Base-by-base conservation (phyloP, 2,329 filamentous ascomycete species). In the Apiospora marii region DNA sequence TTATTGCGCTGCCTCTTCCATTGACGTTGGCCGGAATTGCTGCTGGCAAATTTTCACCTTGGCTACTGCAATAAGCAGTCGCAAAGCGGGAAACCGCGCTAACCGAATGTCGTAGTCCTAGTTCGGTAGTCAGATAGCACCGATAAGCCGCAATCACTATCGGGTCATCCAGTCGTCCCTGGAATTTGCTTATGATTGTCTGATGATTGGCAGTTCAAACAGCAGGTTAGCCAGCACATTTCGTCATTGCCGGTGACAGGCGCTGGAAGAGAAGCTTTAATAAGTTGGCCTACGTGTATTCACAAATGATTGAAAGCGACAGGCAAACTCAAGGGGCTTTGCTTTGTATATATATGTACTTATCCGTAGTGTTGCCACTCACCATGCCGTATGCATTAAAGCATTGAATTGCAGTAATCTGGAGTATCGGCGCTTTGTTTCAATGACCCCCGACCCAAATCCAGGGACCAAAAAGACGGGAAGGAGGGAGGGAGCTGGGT, bases 1-100 rank as follows among this genome's bases (percentile, higher is more conserved):
- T 70, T 46, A 61, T 67, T 27, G 67, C 61, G 64, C 30, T 64
- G 44, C 27, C 70, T 70, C 68, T 48, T 69, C 44, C 44, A 69
- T 49, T 69, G 67, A 48, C 67, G 67, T 69, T 49, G 27, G 44
- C 67, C 44, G 67, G 67, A 69, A 69, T 64, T 64, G 58, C 58
- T 64, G 58, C 58, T 64, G 58, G 58, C 58, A 64, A 64, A 64
- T 64, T 64, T 64, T 64, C 58, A 64, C 58, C 58, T 64, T 64
- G 58, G 58, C 58, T 64, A 64, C 34, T 64, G 58, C 58, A 64
- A 64, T 64, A 64, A 64, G 30, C 58, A 64, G 34, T 64, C 58
- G 58, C 58, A 64, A 64, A 41, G 34, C 58, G 34, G 34, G 12
- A 64, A 64, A 64, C 58, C 34, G 34, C 58, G 58, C 58, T 64